Percentiles rank a stretch among this genome's conserved stretches.
Conservation (phyloP, 352 stramenopile species). For the Pythium chondricola region DNA sequence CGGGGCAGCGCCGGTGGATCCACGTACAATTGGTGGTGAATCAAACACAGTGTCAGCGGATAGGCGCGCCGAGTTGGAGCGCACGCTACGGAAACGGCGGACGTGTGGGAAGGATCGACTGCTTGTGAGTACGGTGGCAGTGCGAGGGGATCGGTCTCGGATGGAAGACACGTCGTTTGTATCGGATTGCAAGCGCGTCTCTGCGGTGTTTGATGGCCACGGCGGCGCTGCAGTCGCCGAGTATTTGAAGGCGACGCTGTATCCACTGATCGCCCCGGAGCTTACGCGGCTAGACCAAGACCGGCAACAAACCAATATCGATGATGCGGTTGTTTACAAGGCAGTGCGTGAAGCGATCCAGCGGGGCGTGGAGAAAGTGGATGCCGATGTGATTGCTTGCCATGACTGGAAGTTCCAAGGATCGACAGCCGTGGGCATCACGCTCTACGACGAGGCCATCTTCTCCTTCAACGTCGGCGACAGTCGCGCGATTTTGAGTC, state of each 20-base stretch:
- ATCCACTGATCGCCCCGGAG: slow-evolving; percentile 39
- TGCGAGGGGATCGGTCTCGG: slow-evolving; percentile 61
- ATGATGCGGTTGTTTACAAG: slow-evolving; percentile 22
- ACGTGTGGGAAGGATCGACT: slow-evolving; percentile 21
- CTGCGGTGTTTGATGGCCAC: slow-evolving; percentile 81
- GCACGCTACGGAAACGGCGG: slow-evolving; percentile 9
- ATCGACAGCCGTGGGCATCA: slow-evolving; percentile 65
- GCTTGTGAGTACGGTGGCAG: slow-evolving; percentile 59
- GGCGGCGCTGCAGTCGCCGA: slow-evolving; percentile 61
- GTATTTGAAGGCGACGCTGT: slow-evolving; percentile 61
- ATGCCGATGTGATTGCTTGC: slow-evolving; percentile 51
- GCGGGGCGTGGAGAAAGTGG: slow-evolving; percentile 40
- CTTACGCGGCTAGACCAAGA: slow-evolving; percentile 40
- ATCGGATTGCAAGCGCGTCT: slow-evolving; percentile 74
- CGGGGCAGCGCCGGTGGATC: background rate
- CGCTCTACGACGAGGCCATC: slow-evolving; percentile 72
- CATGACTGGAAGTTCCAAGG: slow-evolving; percentile 78
- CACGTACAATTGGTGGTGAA: too few relatives aligned
- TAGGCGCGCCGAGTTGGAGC: background rate
- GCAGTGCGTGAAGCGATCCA: slow-evolving; percentile 37
- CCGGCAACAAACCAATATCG: slow-evolving; percentile 13
- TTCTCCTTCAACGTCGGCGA: slow-evolving; percentile 93
- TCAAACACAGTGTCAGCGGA: too few relatives aligned
- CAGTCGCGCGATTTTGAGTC: slow-evolving; percentile 91
- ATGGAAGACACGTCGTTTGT: slow-evolving; percentile 86